Evolutionary conservation across 2,329 filamentous ascomycete genomes (phyloP), one percentile per base, ranked within the genome.

Genomic region (Fusarium torreyae): DNA sequence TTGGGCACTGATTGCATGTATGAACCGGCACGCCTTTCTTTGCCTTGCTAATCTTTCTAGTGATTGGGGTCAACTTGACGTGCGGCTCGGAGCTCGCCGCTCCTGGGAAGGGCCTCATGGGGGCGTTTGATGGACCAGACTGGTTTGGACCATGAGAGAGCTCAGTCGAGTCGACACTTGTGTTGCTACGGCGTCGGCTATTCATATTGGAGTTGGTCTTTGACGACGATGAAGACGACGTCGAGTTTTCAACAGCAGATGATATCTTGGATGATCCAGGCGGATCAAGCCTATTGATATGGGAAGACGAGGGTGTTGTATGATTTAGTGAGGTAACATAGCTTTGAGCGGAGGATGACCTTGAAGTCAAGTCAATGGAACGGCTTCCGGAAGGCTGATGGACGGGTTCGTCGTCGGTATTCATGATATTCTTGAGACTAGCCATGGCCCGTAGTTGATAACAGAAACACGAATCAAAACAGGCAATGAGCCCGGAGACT

Each of bases 21-120:
- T 88, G 86, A 54, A 88, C 86, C 17, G 84, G 85, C n/a, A 88
- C 80, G 14, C 86, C 86, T 75, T 88, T 88, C 80, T 86, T 87
- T 45, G 86, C 86, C 66, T 86, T 83, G 74, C 86, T 88, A 40
- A 87, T 83, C 64, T 86, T 84, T 20, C 84, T 80, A 28, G 86
- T 88, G 65, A 88, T 86, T 13, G 86, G 86, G 22, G 86, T 88
- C 68, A 86, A 77, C 75, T 84, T 88, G 70, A 86, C 77, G 17
- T 81, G 80, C 15, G 80, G 62, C 40, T 83, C 83, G 40, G 75
- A 69, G 44, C 77, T 74, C 39, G 71, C 66, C 17, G 72, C 63
- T 44, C 74, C 72, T 57, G 78, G 73, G 71, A 83, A 79, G 8
- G 83, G 85, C 61, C 85, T 81, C 74, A 81, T 81, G 20, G 75